Conservation (phyloP, 768 basidiomycete species). For the Tulasnella sp. region DNA sequence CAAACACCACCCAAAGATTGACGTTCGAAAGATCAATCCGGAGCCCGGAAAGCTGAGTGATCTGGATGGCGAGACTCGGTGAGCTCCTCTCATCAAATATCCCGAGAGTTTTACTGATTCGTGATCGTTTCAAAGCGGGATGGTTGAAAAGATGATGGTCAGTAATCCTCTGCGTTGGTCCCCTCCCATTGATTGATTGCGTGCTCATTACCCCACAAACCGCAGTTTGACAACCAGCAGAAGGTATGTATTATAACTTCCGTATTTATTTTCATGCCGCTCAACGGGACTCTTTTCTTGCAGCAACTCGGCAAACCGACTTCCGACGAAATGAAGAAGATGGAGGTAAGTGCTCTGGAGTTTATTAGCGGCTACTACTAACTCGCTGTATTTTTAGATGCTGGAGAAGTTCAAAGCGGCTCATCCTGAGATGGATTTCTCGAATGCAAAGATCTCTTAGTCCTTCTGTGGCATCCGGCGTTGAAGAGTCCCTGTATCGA, state of each 20-base stretch:
- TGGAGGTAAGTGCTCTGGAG: constrained; percentile 49
- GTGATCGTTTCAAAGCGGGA: constrained; percentile 48
- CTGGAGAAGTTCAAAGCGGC: constrained; percentile 81
- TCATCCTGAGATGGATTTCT: constrained; percentile 93
- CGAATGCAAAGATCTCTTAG: constrained; percentile 79
- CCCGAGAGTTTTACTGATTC: neutral
- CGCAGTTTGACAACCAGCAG: constrained; percentile 70
- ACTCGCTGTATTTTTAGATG: constrained; percentile 40
- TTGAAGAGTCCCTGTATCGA: neutral
- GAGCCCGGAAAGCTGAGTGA: constrained; percentile 94
- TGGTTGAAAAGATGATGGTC: constrained; percentile 99
- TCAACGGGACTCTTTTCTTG: neutral
- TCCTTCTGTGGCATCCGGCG: neutral
- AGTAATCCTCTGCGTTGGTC: constrained; percentile 28
- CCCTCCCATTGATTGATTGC: neutral
- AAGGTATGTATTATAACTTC: constrained; percentile 40
- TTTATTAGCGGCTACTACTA: neutral
- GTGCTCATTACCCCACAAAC: neutral
- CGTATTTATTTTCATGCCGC: constrained; percentile 10
- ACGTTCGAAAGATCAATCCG: constrained; percentile 92
- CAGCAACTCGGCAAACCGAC: constrained; percentile 96
- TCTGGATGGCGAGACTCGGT: constrained; percentile 92
- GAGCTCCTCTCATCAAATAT: constrained; percentile 20
- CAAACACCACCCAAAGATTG: constrained; percentile 91
- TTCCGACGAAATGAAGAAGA: constrained; percentile 87